Conservation (phyloP, 345 rosid genomes). For the Dipteronia dyeriana region DNA sequence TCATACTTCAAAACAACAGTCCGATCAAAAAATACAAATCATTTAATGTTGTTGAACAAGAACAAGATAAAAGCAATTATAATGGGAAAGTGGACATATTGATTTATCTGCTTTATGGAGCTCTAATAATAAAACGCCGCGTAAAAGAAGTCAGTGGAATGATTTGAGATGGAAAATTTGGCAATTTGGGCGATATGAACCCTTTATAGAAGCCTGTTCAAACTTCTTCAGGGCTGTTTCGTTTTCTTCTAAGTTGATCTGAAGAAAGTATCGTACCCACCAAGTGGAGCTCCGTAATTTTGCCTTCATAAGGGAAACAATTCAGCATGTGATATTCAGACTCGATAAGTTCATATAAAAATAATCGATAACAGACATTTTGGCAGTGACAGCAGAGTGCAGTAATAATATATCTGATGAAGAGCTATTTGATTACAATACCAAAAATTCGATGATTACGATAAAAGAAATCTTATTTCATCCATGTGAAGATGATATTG, state of each 20-base stretch:
- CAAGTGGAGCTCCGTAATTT: constrained; percentile 51
- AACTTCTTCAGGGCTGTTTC: constrained; percentile 46
- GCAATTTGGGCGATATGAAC: constrained; percentile 44
- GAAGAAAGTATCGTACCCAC: constrained; percentile 44
- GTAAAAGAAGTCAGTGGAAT: constrained; percentile 26
- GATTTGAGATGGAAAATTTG: constrained; percentile 51
- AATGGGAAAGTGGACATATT: background rate
- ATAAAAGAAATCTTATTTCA: background rate
- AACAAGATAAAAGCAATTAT: background rate
- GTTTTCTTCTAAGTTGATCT: constrained; percentile 43
- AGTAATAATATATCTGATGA: background rate
- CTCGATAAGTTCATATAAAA: background rate
- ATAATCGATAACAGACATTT: background rate
- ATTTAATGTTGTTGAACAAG: background rate
- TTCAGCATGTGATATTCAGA: background rate
- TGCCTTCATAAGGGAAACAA: constrained; percentile 35
- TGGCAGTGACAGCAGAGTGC: background rate
- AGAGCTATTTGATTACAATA: background rate
- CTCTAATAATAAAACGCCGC: background rate
- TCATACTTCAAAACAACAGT: background rate
- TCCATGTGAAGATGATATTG: background rate
- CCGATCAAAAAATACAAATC: constrained; percentile 14
- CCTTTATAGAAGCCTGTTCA: constrained; percentile 39
- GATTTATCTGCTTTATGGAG: constrained; percentile 6
- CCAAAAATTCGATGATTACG: background rate